Evolutionary conservation across 1,284 basidiomycete species (phyloP).

Genomic region (Apiotrichum brassicae): DNA sequence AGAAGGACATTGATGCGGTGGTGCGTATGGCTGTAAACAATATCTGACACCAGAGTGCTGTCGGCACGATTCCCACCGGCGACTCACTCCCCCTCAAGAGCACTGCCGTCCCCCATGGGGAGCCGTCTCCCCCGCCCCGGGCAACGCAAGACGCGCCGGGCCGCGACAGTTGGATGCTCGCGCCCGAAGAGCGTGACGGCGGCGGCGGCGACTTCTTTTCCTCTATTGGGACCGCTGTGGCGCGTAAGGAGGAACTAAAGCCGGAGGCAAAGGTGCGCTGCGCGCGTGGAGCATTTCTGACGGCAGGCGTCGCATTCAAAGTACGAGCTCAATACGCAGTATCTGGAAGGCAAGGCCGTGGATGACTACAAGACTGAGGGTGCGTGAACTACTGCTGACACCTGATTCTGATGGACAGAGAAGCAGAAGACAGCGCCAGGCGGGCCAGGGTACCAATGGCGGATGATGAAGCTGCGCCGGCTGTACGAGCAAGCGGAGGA

Average conservation of each 20-base stretch:
- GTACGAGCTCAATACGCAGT: constrained; percentile 72
- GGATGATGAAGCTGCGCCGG: constrained; percentile 90
- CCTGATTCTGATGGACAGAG: constrained; percentile 12
- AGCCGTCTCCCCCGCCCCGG: constrained; percentile 4
- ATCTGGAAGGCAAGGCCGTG: constrained; percentile 57
- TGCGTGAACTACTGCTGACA: constrained; percentile 14
- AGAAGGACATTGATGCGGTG: constrained; percentile 67
- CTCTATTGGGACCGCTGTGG: constrained; percentile 66
- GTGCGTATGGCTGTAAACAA: constrained; percentile 49
- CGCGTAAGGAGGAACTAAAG: constrained; percentile 60
- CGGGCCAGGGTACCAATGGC: constrained; percentile 88
- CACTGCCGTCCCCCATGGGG: constrained; percentile 14
- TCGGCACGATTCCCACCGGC: constrained; percentile 60
- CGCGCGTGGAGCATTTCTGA: background rate
- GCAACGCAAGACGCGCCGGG: constrained; percentile 34
- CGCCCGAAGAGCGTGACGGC: constrained; percentile 38
- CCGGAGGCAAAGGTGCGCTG: constrained; percentile 52
- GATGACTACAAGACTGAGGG: constrained; percentile 56
- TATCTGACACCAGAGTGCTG: constrained; percentile 9
- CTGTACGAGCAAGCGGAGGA: constrained; percentile 86
- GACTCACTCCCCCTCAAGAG: constrained; percentile 65
- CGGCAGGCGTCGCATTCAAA: constrained; percentile 29
- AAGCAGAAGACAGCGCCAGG: constrained; percentile 61
- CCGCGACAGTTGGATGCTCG: constrained; percentile 89
- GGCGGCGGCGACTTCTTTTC: constrained; percentile 68